Evolutionary conservation across 2,329 filamentous ascomycete species (phyloP), one percentile per base, ranked within the genome.

Genomic region (Parafenestella ontariensis): DNA sequence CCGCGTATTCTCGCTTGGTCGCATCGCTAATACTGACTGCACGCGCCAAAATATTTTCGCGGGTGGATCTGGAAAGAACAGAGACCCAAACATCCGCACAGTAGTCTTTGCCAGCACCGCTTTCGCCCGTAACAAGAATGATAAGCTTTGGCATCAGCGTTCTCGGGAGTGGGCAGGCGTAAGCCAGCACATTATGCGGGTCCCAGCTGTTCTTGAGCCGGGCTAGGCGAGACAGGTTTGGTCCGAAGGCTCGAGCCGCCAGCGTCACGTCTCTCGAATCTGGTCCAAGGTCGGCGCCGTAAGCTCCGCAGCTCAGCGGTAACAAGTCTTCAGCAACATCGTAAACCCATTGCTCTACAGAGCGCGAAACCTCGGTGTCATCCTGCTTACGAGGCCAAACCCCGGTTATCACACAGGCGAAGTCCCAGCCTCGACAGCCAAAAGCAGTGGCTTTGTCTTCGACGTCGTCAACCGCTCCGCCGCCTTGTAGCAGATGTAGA

Each of bases 391-490:
- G 82, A 2, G 77, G 76, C 86, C 86, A 89, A 52, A 87, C 81
- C 23, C 83, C 85, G 5, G 85, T 88, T 37, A 89, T 65, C 4
- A 88, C 83, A 61, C 86, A 89, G 41, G 85, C 86, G 74, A 83
- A 88, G 28, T 84, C 78, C 86, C 85, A 89, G 67, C 85, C 79
- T 71, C 86, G 82, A 75, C 82, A 87, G 40, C 86, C 85, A 49
- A 89, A 88, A 48, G 86, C 85, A 52, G 82, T 84, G 23, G 76
- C 78, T 57, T 81, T 70, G 5, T 72, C 57, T 1, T 72, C 62
- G 15, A 82, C 59, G 23, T 86, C 76, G 40, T 61, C n/a, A 37
- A 85, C 68, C 0, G 80, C 81, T 58, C 81, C 83, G 6, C 85
- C 84, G 17, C 85, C 85, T 36, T 87, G 86, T 8, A 88, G 72